Evolutionary conservation across 352 stramenopile species (phyloP), one percentile per base, ranked within the genome.

Genomic region (Phytophthora rubi): DNA sequence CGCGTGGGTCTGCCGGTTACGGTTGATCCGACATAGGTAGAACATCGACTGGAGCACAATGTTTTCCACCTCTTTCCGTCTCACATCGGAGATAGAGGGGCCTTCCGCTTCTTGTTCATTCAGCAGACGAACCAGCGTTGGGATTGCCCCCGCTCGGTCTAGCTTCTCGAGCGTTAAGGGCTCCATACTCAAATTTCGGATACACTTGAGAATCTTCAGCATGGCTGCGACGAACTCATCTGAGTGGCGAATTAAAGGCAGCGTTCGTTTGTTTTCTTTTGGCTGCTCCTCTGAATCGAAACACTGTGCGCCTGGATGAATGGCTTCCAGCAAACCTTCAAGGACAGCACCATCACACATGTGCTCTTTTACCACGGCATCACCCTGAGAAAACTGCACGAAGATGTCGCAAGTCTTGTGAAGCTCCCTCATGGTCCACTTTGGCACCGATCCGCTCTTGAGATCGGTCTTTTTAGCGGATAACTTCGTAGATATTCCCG

Each of bases 21-120:
- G 77, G 65, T 97, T 97, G 65, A 98, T 96, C 13, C 91, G 88
- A 64, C 94, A 98, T 13, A 98, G 73, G 64, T 98, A 98, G 59
- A 96, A 98, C 81, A 98, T 97, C 3, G 88, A 85, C 67, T 94
- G 92, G 6, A 98, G 79, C 39, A 97, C 85, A 58, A 98, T 89
- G 51, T 97, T 97, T 62, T 98, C 91, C 2, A 97, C 73, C 57
- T 98, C 91, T 63, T 97, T 88, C 23, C 74, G 79, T 67, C 83
- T 92, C 37, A 54, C 73, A 47, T 67, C 73, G 2, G 72, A 81
- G 16, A 72, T 71, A 5, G 57, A 71, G 2, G 73, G 57, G 7
- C 60, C 64, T 55, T 68, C 68, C 5, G 61, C 44, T 45, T 83
- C 68, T 48, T 85, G 68, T 26, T 90, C 86, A 37, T 87, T 86